Percentiles rank a stretch among this genome's conserved stretches.
Evolutionary conservation across 108 stramenopile species (phyloP).

Genomic region (Seminavis robusta): DNA sequence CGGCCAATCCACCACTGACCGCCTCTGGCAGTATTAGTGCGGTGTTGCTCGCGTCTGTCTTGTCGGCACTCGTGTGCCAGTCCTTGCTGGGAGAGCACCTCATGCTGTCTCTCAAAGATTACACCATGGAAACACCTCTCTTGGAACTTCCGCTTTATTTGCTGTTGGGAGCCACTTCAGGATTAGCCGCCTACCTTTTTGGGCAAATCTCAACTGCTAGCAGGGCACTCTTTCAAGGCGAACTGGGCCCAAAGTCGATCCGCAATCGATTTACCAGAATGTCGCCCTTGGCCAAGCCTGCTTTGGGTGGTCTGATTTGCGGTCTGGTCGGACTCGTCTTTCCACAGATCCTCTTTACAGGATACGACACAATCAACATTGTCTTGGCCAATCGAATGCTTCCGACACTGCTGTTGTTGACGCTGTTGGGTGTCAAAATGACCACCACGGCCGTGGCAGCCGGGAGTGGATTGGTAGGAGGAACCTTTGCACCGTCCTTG

Average conservation of each 20-base stretch:
- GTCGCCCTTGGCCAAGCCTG: conserved; percentile 38
- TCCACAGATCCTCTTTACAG: conserved; percentile 75
- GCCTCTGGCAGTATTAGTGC: conserved; percentile 46
- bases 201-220: conserved; percentile 35
- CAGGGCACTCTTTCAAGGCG: conserved; percentile 34
- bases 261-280: conserved; percentile 22
- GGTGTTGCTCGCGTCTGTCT: conserved; percentile 44
- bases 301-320: conserved; percentile 48
- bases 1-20: neutral
- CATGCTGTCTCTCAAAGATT: conserved; percentile 37
- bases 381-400: conserved; percentile 42
- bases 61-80: conserved; percentile 57
- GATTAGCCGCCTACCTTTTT: conserved; percentile 45
- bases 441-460: conserved; percentile 60
- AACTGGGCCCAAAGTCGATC: conserved; percentile 30
- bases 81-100: conserved; percentile 60
- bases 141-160: conserved; percentile 69
- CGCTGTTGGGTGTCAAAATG: conserved; percentile 40
- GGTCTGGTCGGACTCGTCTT: conserved; percentile 52
- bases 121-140: conserved; percentile 50
- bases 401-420: conserved; percentile 38
- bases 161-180: conserved; percentile 54
- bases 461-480: conserved; percentile 73
- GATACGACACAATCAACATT: conserved; percentile 75
- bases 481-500: conserved; percentile 72